A percentile compares a stretch with the other conserved stretches of the same genome.
Evolutionary conservation across 2,329 filamentous ascomycete species (phyloP).

Genomic region (Amylocarpus encephaloides): DNA sequence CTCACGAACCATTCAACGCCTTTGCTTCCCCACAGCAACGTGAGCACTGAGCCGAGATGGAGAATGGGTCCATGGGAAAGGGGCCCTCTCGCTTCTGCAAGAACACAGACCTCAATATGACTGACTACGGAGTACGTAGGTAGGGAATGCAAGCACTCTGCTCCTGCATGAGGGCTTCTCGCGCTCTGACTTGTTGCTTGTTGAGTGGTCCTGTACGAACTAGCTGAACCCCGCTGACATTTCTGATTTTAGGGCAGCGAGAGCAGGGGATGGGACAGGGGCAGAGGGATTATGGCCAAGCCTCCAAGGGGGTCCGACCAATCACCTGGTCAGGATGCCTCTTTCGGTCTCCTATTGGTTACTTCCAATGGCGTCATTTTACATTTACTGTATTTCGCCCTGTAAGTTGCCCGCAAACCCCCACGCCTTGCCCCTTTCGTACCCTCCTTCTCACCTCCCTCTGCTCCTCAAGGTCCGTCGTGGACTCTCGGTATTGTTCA

Average conservation of each 20-base stretch:
- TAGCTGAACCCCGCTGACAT: too few species aligned
- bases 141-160: background rate
- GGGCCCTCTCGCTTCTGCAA: slow-evolving; percentile 16
- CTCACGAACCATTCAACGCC: too few species aligned
- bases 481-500: background rate
- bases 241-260: too few species aligned
- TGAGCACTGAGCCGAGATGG: background rate
- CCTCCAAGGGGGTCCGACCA: too few species aligned
- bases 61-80: background rate
- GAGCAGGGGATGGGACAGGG: too few species aligned
- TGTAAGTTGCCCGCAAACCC: background rate
- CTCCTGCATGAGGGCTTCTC: slow-evolving; percentile 4
- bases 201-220: too few species aligned
- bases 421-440: background rate
- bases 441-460: background rate
- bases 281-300: background rate
- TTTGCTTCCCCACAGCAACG: background rate
- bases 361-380: too few species aligned
- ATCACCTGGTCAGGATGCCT: too few species aligned
- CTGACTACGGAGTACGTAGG: background rate
- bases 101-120: slow-evolving; percentile 20
- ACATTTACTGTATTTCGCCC: too few species aligned
- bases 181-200: too few species aligned
- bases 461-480: background rate
- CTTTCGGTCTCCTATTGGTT: too few species aligned